These are phyloP conservation scores for Ceratocystis cubensis DNA, from an alignment of 2,329 filamentous ascomycete genomes.

Conservation along the genomic window DNA sequence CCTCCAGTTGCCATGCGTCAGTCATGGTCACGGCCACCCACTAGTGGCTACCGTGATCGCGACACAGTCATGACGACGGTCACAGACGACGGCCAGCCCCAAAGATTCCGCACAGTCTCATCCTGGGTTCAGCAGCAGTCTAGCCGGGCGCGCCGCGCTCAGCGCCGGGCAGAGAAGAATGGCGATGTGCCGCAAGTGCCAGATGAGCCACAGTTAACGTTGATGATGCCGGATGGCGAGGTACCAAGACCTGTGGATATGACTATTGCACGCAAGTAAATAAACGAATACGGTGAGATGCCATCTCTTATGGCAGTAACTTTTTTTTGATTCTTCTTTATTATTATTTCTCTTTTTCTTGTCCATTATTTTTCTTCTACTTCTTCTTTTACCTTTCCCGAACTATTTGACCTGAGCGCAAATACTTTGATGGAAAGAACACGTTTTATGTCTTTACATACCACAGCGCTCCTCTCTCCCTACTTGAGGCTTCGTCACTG, in stretches of 20 bases:
- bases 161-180: conserved; percentile 30
- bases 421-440: not conserved
- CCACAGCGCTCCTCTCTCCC: not conserved
- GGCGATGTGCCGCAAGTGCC: conserved; percentile 30
- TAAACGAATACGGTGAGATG: not conserved
- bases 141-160: conserved; percentile 38
- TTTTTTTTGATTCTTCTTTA: not conserved
- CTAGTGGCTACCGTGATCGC: conserved; percentile 26
- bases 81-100: conserved; percentile 39
- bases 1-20: conserved; percentile 11
- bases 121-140: conserved; percentile 56
- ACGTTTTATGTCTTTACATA: conserved; percentile 3
- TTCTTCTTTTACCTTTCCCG: not conserved
- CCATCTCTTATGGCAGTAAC: not conserved
- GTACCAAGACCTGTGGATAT: conserved; percentile 33
- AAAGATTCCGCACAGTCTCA: conserved; percentile 45
- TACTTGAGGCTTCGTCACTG: not conserved
- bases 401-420: not conserved
- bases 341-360: conserved; percentile 7
- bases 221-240: conserved; percentile 42
- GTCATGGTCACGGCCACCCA: conserved; percentile 18
- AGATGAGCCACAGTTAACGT: conserved; percentile 35
- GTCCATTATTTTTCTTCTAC: not conserved
- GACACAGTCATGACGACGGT: conserved; percentile 42
- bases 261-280: conserved; percentile 11